Base-by-base conservation (phyloP, 2,329 filamentous ascomycete species). In the Fusarium verticillioides region DNA sequence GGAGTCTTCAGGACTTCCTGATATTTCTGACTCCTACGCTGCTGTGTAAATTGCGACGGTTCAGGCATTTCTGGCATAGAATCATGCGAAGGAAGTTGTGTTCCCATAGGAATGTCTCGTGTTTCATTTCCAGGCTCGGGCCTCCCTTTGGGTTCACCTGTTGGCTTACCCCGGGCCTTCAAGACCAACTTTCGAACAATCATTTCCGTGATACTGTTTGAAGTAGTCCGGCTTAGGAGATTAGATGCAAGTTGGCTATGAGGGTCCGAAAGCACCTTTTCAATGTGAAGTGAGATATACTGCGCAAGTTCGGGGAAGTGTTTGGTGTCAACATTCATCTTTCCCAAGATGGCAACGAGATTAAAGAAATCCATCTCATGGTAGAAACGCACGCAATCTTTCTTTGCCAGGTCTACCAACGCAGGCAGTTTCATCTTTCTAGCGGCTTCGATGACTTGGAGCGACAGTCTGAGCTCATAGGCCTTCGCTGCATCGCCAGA, bases 31-130 rank as follows among this genome's bases (percentile, higher is more conserved):
- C 15, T 32, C 30, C 7, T 21, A 49, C 4, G 15, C 0, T 49
- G 21, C 5, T 18, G 2, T 5, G 15, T 2, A 12, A 12, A 9
- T 3, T 6, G 3, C 5, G 15, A 6, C 21, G 5, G 3, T 34
- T 19, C 21, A 13, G 11, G 11, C 19, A 15, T 15, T 5, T 7
- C 13, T 5, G 7, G 6, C 19, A 15, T 1, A 12, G 9, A 10
- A 30, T 10, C 3, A 7, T 10, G 9, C 10, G 15, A 9, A 9
- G 7, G 9, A 21, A 7, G 13, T 3, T 16, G 7, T n/a, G 15
- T 21, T n/a, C 13, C 30, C 2, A 16, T 19, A 7, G 3, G 16
- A 23, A 19, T 13, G n/a, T 18, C 16, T 19, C 8, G 30, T 9
- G 9, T 6, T 34, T 18, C 19, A 30, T 30, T 18, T 16, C 11